Evolutionary conservation across 371 early-diverging fungal species (phyloP).

Genomic region (Mycotypha africana): DNA sequence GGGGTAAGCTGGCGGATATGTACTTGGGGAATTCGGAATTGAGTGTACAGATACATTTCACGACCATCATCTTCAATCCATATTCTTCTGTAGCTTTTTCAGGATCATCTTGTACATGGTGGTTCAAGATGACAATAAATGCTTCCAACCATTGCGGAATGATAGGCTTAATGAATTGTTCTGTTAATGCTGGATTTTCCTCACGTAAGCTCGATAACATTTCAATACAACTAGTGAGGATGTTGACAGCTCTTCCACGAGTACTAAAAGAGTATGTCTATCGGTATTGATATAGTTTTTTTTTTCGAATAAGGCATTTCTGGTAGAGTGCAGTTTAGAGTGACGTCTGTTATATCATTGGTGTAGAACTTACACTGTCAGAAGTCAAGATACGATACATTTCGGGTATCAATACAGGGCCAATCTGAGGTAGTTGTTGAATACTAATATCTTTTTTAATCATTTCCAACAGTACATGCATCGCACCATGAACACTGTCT

Average conservation of each 20-base stretch:
- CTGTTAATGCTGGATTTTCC: constrained; percentile 65
- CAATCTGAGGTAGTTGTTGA: constrained; percentile 75
- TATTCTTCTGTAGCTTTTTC: constrained; percentile 53
- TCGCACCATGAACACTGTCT: constrained; percentile 79
- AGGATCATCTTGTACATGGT: constrained; percentile 42
- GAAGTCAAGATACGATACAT: constrained; percentile 68
- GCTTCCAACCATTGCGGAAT: constrained; percentile 76
- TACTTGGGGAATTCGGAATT: constrained; percentile 58
- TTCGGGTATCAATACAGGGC: constrained; percentile 78
- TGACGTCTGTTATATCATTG: constrained; percentile 6
- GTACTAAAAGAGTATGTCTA: constrained; percentile 62
- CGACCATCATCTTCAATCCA: constrained; percentile 66
- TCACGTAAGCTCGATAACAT: constrained; percentile 75
- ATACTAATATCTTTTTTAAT: constrained; percentile 83
- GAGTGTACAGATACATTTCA: constrained; percentile 62
- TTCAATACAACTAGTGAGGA: constrained; percentile 80
- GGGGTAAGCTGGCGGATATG: constrained; percentile 41
- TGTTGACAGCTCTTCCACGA: constrained; percentile 72
- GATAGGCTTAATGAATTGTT: constrained; percentile 67
- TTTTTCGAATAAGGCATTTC: no score
- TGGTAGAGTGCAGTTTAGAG: not conserved
- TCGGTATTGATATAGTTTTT: no score
- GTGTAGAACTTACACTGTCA: constrained; percentile 28
- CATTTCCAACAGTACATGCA: constrained; percentile 85
- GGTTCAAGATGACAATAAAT: constrained; percentile 59